Percentiles rank a stretch among this genome's conserved stretches.
phyloP scores from a whole-genome alignment of 2,329 filamentous ascomycete genomes.

The Colletotrichum tabaci region DNA sequence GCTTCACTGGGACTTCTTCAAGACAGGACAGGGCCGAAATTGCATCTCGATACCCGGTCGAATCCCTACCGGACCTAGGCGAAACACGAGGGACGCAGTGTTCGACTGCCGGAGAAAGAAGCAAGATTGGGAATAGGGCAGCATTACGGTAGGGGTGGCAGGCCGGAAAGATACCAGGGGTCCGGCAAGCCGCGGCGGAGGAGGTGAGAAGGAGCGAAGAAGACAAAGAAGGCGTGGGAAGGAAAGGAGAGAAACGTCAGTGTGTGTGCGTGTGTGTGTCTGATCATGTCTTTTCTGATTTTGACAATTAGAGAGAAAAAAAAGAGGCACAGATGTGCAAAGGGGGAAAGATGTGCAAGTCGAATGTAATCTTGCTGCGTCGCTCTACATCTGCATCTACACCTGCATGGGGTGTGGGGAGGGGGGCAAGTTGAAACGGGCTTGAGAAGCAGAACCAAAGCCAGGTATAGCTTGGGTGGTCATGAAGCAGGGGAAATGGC shows the following conservation, averaged over 20 bases:
- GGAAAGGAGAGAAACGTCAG: slow-evolving; percentile 2
- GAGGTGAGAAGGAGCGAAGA: slow-evolving; percentile 10
- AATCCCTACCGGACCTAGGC: slow-evolving; percentile 19
- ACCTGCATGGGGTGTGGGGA: slow-evolving; percentile 22
- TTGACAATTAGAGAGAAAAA: neutral
- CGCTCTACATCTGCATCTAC: slow-evolving; percentile 23
- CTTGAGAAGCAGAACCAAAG: slow-evolving; percentile 33
- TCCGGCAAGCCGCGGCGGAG: slow-evolving; percentile 13
- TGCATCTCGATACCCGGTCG: slow-evolving; percentile 25
- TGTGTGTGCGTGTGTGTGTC: neutral
- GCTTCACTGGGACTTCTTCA: slow-evolving; percentile 31
- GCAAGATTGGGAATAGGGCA: slow-evolving; percentile 40
- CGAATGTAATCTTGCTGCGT: slow-evolving; percentile 24
- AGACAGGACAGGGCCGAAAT: slow-evolving; percentile 30
- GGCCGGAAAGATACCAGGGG: slow-evolving; percentile 29
- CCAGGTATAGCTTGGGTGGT: neutral
- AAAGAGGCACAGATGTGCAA: slow-evolving; percentile 22
- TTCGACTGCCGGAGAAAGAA: slow-evolving; percentile 38
- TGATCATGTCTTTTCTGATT: neutral
- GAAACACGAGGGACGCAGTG: slow-evolving; percentile 33
- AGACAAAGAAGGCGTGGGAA: slow-evolving; percentile 4
- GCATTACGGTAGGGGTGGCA: slow-evolving; percentile 11
- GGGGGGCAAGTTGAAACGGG: slow-evolving; percentile 38
- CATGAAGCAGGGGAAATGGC: neutral
- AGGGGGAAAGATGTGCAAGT: slow-evolving; percentile 23